These are phyloP conservation scores for Pichia nanzhaoensis DNA, from an alignment of 805 yeast genomes.

Conservation along the genomic window DNA sequence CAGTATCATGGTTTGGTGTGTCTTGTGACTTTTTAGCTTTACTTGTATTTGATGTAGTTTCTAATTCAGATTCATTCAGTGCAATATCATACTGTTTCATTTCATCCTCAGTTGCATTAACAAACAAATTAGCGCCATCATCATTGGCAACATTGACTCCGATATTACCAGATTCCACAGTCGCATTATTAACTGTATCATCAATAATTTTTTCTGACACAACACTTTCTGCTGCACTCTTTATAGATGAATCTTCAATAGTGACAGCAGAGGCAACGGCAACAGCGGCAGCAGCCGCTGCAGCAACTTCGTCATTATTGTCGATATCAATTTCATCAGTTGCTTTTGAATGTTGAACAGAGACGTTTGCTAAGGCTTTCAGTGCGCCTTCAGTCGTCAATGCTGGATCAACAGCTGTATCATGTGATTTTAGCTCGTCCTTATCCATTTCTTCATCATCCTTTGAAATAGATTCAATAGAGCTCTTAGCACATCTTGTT, in stretches of 20 bases:
- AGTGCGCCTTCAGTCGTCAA: slow-evolving; percentile 6
- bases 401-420: not conserved
- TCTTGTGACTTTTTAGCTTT: not conserved
- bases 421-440: too few relatives aligned
- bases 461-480: too few relatives aligned
- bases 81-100: slow-evolving; percentile 17
- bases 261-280: not conserved
- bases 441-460: too few relatives aligned
- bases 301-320: not conserved
- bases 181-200: not conserved
- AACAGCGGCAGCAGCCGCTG: slow-evolving; percentile 5
- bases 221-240: not conserved
- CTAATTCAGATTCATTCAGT: slow-evolving; percentile 1
- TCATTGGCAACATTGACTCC: slow-evolving; percentile 1
- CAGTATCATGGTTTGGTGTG: not conserved
- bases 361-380: slow-evolving; percentile 25
- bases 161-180: slow-evolving; percentile 7
- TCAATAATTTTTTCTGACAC: slow-evolving; percentile 2
- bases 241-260: not conserved
- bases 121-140: slow-evolving; percentile 26
- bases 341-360: slow-evolving; percentile 20
- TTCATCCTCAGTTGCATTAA: slow-evolving; percentile 28
- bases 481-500: not conserved
- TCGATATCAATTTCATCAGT: not conserved
- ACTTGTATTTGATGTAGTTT: not conserved